These are phyloP conservation scores for Incumbomyces delicatus DNA, from an alignment of 2,329 filamentous ascomycete genomes.

Conservation along the genomic window DNA sequence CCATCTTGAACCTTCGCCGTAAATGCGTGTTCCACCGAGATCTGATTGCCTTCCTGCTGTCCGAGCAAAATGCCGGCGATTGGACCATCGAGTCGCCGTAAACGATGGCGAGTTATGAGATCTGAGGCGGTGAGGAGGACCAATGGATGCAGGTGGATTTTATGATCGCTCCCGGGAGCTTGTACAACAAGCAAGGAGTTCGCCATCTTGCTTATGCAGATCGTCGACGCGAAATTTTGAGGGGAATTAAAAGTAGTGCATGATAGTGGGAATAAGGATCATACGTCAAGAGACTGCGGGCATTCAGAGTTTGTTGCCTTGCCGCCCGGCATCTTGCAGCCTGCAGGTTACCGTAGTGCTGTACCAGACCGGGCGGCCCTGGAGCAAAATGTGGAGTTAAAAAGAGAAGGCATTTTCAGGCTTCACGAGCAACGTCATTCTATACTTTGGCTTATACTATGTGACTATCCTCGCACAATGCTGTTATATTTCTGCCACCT, in stretches of 20 bases:
- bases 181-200: not conserved
- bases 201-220: not conserved
- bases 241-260: not conserved
- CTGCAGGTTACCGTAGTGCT: not conserved
- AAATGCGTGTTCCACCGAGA: constrained; percentile 89
- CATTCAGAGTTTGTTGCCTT: constrained; percentile 6
- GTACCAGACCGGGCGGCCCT: no score
- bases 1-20: constrained; percentile 62
- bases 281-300: not conserved
- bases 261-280: no score
- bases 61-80: constrained; percentile 82
- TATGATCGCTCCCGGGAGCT: constrained; percentile 1
- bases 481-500: no score
- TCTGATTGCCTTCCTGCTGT: constrained; percentile 78
- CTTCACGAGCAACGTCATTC: constrained; percentile 5
- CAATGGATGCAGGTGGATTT: constrained; percentile 63
- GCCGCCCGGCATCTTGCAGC: no score
- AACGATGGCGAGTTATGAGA: constrained; percentile 82
- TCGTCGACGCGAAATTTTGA: not conserved
- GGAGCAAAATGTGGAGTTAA: not conserved
- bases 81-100: constrained; percentile 64
- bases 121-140: constrained; percentile 95
- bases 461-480: not conserved
- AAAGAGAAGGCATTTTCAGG: not conserved
- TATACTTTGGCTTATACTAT: no score